Evolutionary conservation across 2,329 filamentous ascomycete genomes (phyloP), one percentile per base, ranked within the genome.

Genomic region (Fusarium sp.): DNA sequence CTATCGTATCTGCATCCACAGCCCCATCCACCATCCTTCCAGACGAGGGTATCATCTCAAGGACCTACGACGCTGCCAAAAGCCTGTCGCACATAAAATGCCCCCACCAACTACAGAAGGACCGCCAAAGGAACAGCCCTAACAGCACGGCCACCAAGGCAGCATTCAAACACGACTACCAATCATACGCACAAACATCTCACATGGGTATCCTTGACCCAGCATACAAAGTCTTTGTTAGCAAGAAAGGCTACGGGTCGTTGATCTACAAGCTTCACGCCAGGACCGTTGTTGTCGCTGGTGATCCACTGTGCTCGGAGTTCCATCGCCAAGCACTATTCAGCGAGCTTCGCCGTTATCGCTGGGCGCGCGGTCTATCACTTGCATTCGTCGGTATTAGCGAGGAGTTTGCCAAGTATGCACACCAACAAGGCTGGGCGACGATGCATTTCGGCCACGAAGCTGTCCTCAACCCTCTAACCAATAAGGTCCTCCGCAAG

Each of bases 141-240:
- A 26, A n/a, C 9, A 42, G 14, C n/a, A 31, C 39, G 7, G 4
- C 36, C 12, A 6, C 31, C 10, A 26, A 28, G 7, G 28, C 61
- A 6, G 49, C 41, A 9, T 68, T 68, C 41, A 48, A 48, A 4
- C 47, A 45, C 26, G 62, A 35, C 9, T 68, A 68, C 11, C 39
- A 51, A 15, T 48, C 36, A 7, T 36, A 68, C n/a, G 63, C 54
- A 7, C 56, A 52, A n/a, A 68, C 64, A 11, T 61, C 66, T 13
- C 66, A 69, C 38, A 69, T 69, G 66, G 66, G 66, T 5, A 56
- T 69, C 22, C 64, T 69, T 3, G 66, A 69, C 20, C 63, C 63
- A 2, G 28, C 38, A 31, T 69, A 69, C 45, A 52, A 68, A 14
- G 24, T 33, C 7, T 69, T 67, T 9, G 38, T 48, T 20, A 69